A percentile compares a stretch with the other conserved stretches of the same genome.
phyloP scores from a whole-genome alignment of 768 basidiomycete genomes.

The Fomitopsis serialis region DNA sequence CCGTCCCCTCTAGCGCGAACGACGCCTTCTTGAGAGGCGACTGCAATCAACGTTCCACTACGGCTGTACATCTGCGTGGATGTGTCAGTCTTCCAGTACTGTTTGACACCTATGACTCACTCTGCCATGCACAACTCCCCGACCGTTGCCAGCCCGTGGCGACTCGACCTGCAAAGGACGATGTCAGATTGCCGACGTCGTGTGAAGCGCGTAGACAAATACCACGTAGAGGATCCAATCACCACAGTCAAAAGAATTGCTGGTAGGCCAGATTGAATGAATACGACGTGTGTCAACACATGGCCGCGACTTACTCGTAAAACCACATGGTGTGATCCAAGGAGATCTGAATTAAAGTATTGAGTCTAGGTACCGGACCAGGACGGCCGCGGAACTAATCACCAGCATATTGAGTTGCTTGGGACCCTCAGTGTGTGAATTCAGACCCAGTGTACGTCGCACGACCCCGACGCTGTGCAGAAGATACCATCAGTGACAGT shows the following conservation, averaged over 20 bases:
- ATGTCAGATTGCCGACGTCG: not conserved
- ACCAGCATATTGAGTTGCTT: conserved; percentile 57
- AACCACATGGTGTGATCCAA: conserved; percentile 79
- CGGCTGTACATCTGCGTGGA: conserved; percentile 59
- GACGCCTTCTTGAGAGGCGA: conserved; percentile 77
- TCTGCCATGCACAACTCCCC: conserved; percentile 65
- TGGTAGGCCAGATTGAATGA: conserved; percentile 19
- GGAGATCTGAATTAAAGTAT: conserved; percentile 42
- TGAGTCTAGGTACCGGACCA: not conserved
- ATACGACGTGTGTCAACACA: not conserved
- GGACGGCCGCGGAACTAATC: conserved; percentile 22
- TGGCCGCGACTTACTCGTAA: conserved; percentile 49
- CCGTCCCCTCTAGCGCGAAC: conserved; percentile 37
- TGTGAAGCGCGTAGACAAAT: conserved; percentile 18
- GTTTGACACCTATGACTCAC: conserved; percentile 32
- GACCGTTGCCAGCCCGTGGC: conserved; percentile 58
- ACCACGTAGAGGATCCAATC: conserved; percentile 82
- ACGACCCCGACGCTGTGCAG: conserved; percentile 50
- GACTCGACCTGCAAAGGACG: conserved; percentile 48
- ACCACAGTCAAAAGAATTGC: conserved; percentile 70
- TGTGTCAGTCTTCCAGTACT: not conserved
- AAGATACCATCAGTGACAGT: conserved; percentile 1
- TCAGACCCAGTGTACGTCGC: conserved; percentile 46
- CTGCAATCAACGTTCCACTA: conserved; percentile 61
- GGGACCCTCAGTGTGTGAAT: conserved; percentile 36